A percentile compares a stretch with the other conserved stretches of the same genome.
phyloP scores from a whole-genome alignment of 106 monocot species.

The Dendrobium officinale region DNA sequence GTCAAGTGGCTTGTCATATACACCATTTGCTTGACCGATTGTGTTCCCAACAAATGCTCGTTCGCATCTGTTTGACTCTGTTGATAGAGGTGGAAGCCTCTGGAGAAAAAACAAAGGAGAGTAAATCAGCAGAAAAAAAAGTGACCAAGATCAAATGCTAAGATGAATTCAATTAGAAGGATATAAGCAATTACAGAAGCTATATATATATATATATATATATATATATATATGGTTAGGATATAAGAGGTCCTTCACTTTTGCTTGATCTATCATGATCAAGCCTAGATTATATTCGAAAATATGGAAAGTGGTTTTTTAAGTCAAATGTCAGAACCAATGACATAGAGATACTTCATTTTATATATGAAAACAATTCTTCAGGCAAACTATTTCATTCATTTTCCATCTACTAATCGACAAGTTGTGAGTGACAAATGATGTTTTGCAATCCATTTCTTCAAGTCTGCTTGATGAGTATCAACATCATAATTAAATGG shows the following conservation, averaged over 20 bases:
- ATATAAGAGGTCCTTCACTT: not conserved
- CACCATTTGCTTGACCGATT: slow-evolving; percentile 97
- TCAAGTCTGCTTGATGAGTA: too few relatives aligned
- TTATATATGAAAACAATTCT: too few relatives aligned
- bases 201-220: too few relatives aligned
- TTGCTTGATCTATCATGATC: not conserved
- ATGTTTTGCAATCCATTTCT: too few relatives aligned
- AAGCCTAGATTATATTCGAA: too few relatives aligned
- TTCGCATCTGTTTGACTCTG: slow-evolving; percentile 82
- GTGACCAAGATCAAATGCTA: not conserved
- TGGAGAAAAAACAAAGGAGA: slow-evolving; percentile 12
- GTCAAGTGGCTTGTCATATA: slow-evolving; percentile 87
- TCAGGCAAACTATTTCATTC: too few relatives aligned
- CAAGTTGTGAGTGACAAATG: too few relatives aligned
- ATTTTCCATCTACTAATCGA: too few relatives aligned
- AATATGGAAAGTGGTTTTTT: not conserved
- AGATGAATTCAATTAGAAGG: not conserved
- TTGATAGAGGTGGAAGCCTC: slow-evolving; percentile 93
- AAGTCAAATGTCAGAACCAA: not conserved
- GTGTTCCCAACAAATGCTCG: slow-evolving; percentile 95
- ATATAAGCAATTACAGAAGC: not conserved
- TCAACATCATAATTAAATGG: too few relatives aligned
- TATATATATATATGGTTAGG: not conserved
- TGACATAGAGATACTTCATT: not conserved
- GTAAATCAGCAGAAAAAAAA: not conserved